phyloP scores from a whole-genome alignment of 2,329 filamentous ascomycete genomes.

The Pezicula carpinea region DNA sequence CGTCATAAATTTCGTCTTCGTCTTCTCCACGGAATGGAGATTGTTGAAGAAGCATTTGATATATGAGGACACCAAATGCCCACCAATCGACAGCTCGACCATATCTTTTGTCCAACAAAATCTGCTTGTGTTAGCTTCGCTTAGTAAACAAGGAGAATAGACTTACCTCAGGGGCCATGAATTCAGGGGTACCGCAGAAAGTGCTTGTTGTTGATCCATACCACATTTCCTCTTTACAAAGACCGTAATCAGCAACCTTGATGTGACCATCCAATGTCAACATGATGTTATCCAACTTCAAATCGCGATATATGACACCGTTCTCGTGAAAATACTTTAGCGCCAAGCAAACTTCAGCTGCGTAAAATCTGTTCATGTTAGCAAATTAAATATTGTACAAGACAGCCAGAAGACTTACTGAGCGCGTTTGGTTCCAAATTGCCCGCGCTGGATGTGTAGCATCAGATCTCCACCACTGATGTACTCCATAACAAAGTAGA shows the following conservation, averaged over 20 bases:
- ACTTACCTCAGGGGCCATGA: constrained; percentile 94
- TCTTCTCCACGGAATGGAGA: constrained; percentile 98
- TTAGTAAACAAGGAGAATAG: constrained; percentile 1
- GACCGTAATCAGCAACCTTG: constrained; percentile 97
- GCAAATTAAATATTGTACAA: too few relatives aligned
- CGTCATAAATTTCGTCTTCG: constrained; percentile 98
- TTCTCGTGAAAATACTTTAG: constrained; percentile 99
- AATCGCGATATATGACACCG: constrained; percentile 88
- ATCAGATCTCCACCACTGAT: constrained; percentile 97
- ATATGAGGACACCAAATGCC: constrained; percentile 98
- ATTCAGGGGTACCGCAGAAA: constrained; percentile 98
- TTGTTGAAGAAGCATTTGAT: constrained; percentile 98
- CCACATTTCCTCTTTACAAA: constrained; percentile 99
- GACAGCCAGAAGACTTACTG: constrained; percentile 61
- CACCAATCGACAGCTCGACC: constrained; percentile 98
- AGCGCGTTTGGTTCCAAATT: constrained; percentile 91
- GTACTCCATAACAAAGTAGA: constrained; percentile 99
- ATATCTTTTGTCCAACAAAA: constrained; percentile 97
- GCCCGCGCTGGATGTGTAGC: constrained; percentile 95
- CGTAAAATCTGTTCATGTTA: constrained; percentile 69
- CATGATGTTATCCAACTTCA: constrained; percentile 84
- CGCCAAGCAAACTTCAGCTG: constrained; percentile 92
- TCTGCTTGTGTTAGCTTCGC: constrained; percentile 47
- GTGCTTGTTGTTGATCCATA: constrained; percentile 95
- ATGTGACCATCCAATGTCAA: constrained; percentile 94